Evolutionary conservation across 345 rosid species (phyloP).

Genomic region (Acer campestre): DNA sequence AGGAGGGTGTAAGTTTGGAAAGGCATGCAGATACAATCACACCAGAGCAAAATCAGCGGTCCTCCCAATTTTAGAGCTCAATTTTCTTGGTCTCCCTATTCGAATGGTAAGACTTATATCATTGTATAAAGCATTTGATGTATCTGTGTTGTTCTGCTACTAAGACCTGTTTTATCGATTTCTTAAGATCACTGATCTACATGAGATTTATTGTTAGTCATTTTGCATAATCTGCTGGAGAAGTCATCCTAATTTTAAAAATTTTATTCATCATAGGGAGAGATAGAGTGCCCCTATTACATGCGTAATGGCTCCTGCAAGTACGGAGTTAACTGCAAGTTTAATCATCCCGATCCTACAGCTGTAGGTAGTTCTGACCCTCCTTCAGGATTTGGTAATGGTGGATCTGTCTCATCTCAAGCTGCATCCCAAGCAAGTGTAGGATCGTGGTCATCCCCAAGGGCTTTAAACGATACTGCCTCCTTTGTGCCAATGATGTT

Average conservation of each 20-base stretch:
- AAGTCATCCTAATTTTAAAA: constrained; percentile 4
- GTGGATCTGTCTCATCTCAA: constrained; percentile 52
- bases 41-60: constrained; percentile 39
- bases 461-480: constrained; percentile 49
- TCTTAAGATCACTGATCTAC: neutral
- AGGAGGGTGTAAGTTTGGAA: constrained; percentile 94
- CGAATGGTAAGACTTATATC: constrained; percentile 49
- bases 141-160: neutral
- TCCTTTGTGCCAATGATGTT: constrained; percentile 62
- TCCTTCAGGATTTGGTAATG: constrained; percentile 52
- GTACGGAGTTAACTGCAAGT: constrained; percentile 78
- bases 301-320: constrained; percentile 98
- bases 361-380: constrained; percentile 50
- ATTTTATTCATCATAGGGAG: constrained; percentile 53
- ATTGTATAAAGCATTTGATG: neutral
- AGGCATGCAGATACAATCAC: constrained; percentile 83
- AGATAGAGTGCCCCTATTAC: constrained; percentile 80
- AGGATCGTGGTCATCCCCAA: constrained; percentile 74
- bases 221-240: constrained; percentile 3
- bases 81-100: constrained; percentile 89
- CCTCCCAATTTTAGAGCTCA: constrained; percentile 54
- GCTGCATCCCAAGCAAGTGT: constrained; percentile 53
- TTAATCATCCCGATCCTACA: constrained; percentile 93
- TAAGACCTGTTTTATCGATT: neutral
- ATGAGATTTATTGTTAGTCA: neutral